These are phyloP conservation scores for Pseudognaphalium luteoalbum DNA, from an alignment of 129 eudicot genomes.

Conservation along the genomic window DNA sequence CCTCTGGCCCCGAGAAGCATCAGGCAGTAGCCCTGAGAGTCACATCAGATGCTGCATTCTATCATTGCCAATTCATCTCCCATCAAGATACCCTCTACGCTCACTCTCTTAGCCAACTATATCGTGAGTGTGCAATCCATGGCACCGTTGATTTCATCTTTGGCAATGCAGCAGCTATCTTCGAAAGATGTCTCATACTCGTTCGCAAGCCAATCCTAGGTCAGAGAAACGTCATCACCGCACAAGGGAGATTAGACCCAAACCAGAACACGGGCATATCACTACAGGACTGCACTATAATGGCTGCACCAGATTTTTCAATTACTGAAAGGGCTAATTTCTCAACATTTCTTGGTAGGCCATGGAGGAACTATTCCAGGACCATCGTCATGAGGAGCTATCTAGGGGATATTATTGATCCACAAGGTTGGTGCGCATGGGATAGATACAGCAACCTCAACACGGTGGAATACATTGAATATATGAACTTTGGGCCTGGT, in stretches of 20 bases:
- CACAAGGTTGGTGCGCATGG: conserved; percentile 79
- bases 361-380: conserved; percentile 80
- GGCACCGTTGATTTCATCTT: conserved; percentile 89
- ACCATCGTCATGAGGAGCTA: conserved; percentile 60
- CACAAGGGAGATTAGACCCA: conserved; percentile 72
- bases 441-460: conserved; percentile 45
- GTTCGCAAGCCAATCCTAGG: conserved; percentile 65
- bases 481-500: conserved; percentile 80
- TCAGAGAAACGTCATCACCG: conserved; percentile 71
- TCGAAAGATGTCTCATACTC: conserved; percentile 62
- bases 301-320: conserved; percentile 58
- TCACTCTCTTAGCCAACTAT: conserved; percentile 72
- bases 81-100: conserved; percentile 85
- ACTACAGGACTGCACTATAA: conserved; percentile 59
- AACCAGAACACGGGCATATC: conserved; percentile 73
- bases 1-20: conserved; percentile 75
- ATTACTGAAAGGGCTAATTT: conserved; percentile 38
- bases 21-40: conserved; percentile 84
- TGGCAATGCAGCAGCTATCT: conserved; percentile 79
- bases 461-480: conserved; percentile 73
- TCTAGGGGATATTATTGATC: conserved; percentile 62
- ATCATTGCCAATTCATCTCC: conserved; percentile 59
- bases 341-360: conserved; percentile 73
- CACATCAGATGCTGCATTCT: conserved; percentile 79
- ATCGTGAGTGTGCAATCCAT: conserved; percentile 66